Base-by-base conservation (phyloP, 2,329 filamentous ascomycete species). In the Arthroderma sp. region DNA sequence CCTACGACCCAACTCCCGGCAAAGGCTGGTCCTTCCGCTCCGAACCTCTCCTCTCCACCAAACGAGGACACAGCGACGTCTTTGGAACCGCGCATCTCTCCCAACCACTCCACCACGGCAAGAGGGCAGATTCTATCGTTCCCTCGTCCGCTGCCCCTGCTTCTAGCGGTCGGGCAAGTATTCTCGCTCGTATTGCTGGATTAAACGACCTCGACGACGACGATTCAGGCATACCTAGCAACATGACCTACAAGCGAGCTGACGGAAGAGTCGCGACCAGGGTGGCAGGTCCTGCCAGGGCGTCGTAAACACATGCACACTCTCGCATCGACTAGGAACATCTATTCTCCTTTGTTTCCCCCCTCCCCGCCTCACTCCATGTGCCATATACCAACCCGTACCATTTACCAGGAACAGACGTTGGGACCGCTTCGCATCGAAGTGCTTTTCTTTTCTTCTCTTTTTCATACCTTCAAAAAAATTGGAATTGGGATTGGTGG, bases 71-170 rank as follows among this genome's bases (percentile, higher is more conserved):
- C 57, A 68, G 69, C 41, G 71, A 73, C 21, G 65, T 69, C 1
- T 74, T 74, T 57, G 71, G 71, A 4, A 55, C 60, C 37, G 58
- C 44, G 54, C 66, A 66, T 59, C 73, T 70, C 47, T 67, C 70
- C 2, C 67, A 71, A 43, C 65, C 72, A 1, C 68, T 77, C 28
- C 66, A 71, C 60, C 74, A 77, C 60, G 74, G 74, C 55, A 71
- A 71, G 68, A 72, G 75, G 28, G 74, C 75, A 6, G 69, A 71
- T 56, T 56, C 62, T 35, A 64, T 71, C 25, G 37, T 58, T 43
- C 61, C 66, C 62, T 57, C 64, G 62, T 11, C 57, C 35, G 17
- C 53, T n/a, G 15, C 4, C 23, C 17, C 49, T 3, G 8, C 41
- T 47, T 17, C 19, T 49, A 13, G 11, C 23, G 23, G 25, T 25